phyloP scores from a whole-genome alignment of 2,329 filamentous ascomycete species.

The Periconia macrospinosa region DNA sequence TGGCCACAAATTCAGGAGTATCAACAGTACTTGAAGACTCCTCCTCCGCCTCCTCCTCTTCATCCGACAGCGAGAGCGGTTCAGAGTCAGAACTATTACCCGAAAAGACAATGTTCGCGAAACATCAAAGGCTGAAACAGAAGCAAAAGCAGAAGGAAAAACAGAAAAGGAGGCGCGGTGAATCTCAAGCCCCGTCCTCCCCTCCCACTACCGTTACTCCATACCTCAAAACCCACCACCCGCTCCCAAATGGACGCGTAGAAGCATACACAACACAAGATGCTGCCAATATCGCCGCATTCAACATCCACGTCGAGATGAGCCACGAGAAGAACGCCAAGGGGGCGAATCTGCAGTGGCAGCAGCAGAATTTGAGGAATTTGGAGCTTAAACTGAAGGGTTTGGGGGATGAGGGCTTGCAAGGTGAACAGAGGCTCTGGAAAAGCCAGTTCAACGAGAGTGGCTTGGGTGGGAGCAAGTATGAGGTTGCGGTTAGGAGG shows the following conservation, averaged over 20 bases:
- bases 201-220: background rate
- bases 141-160: background rate
- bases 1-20: background rate
- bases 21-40: background rate
- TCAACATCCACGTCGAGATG: conserved; percentile 26
- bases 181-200: background rate
- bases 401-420: conserved; percentile 5
- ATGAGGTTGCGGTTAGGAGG: conserved; percentile 26
- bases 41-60: background rate
- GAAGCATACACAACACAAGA: conserved; percentile 26
- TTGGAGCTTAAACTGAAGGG: conserved; percentile 16
- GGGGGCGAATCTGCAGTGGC: conserved; percentile 9
- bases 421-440: conserved; percentile 19
- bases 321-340: conserved; percentile 18
- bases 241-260: conserved; percentile 12
- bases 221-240: conserved; percentile 5
- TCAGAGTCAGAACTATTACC: background rate
- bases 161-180: background rate
- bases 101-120: no score
- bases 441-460: conserved; percentile 23
- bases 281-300: conserved; percentile 30
- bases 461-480: conserved; percentile 18
- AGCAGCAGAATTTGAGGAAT: background rate
- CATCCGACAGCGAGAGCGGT: conserved; percentile 1
- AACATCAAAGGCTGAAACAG: background rate